Conservation (phyloP, 1,284 basidiomycete genomes). For the Apiotrichum laibachii region DNA sequence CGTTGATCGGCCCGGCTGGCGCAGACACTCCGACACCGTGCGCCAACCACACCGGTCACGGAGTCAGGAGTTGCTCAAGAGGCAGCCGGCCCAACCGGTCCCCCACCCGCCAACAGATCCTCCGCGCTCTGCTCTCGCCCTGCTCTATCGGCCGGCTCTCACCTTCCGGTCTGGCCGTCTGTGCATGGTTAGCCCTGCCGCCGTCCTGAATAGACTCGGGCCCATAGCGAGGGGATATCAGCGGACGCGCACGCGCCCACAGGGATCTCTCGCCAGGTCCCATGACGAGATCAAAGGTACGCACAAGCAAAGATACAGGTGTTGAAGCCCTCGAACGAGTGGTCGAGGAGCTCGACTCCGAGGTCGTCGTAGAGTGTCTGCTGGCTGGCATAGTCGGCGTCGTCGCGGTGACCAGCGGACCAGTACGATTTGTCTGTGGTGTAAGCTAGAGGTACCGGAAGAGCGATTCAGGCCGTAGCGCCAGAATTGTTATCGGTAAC, state of each 20-base stretch:
- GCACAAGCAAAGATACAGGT: conserved; percentile 95
- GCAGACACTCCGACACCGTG: too few species aligned
- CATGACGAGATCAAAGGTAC: conserved; percentile 50
- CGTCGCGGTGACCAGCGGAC: conserved; percentile 84
- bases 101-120: too few species aligned
- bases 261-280: neutral
- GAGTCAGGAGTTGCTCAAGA: too few species aligned
- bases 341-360: conserved; percentile 89
- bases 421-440: conserved; percentile 82
- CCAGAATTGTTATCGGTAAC: conserved; percentile 6
- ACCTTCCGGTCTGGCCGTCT: conserved; percentile 52
- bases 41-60: too few species aligned
- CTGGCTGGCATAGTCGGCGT: conserved; percentile 84
- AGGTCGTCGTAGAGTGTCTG: conserved; percentile 92
- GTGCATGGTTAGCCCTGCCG: conserved; percentile 9
- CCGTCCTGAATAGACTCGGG: neutral
- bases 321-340: conserved; percentile 95
- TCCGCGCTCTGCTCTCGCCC: neutral
- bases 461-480: too few species aligned
- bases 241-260: too few species aligned
- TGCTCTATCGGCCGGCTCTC: conserved; percentile 8
- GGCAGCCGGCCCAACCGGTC: too few species aligned
- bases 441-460: too few species aligned
- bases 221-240: too few species aligned
- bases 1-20: too few species aligned